A percentile compares a stretch with the other conserved stretches of the same genome.
Conservation (phyloP, 805 yeast genomes). For the Ogataea dorogensis region DNA sequence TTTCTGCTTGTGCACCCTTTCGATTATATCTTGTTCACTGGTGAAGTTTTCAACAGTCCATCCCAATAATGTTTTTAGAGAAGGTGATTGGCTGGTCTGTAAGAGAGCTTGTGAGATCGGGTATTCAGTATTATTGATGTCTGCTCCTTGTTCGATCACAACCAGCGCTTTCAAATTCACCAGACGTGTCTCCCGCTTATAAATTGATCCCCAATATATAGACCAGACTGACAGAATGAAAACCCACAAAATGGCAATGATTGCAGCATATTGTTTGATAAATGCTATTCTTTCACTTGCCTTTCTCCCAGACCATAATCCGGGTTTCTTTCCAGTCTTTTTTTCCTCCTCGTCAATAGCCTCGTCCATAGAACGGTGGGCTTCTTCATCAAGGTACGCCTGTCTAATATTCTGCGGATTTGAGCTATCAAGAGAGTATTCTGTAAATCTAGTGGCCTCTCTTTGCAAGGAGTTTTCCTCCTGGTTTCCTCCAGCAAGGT, state of each 20-base stretch:
- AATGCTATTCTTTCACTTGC: conserved; percentile 12
- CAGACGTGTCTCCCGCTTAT: conserved; percentile 31
- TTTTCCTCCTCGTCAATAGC: conserved; percentile 3
- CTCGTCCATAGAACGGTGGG: conserved; percentile 3
- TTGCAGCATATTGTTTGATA: conserved; percentile 13
- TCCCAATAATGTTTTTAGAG: conserved; percentile 27
- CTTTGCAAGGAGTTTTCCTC: conserved; percentile 16
- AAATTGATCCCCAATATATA: conserved; percentile 50
- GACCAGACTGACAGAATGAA: conserved; percentile 41
- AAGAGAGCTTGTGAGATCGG: conserved; percentile 33
- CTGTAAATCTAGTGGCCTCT: conserved; percentile 27
- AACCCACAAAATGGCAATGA: conserved; percentile 32
- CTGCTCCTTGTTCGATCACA: conserved; percentile 35
- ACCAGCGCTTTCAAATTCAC: conserved; percentile 39
- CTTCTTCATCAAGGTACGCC: conserved; percentile 3
- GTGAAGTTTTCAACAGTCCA: conserved; percentile 38
- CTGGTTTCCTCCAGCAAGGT: not conserved
- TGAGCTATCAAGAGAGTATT: conserved; percentile 16
- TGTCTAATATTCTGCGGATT: conserved; percentile 11
- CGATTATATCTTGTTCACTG: conserved; percentile 37
- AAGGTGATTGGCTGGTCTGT: conserved; percentile 15
- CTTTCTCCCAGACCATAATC: conserved; percentile 21
- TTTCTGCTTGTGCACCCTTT: conserved; percentile 49
- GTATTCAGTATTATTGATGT: conserved; percentile 26
- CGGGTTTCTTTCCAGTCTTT: conserved; percentile 2